Evolutionary conservation across 2,329 filamentous ascomycete genomes (phyloP).

Genomic region (Blumeria graminis): DNA sequence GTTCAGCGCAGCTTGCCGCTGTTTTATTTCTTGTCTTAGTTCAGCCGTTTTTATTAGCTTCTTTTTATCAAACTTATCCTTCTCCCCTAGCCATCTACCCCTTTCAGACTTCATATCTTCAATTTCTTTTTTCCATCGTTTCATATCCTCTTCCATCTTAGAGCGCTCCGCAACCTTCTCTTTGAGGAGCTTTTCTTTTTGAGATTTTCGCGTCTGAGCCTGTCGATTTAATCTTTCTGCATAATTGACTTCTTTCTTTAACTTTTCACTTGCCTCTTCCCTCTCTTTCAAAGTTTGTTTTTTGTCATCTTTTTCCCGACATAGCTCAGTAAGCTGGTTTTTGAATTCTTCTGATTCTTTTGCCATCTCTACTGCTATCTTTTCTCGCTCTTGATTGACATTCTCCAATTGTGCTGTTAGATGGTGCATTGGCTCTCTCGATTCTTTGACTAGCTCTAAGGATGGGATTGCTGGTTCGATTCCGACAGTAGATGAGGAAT

Average conservation of each 20-base stretch:
- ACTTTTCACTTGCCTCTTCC: constrained; percentile 66
- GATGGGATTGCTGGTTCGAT: constrained; percentile 7
- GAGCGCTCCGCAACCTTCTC: constrained; percentile 44
- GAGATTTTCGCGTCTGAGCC: constrained; percentile 52
- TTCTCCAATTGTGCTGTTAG: constrained; percentile 61
- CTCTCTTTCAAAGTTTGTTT: constrained; percentile 63
- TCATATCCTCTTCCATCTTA: constrained; percentile 45
- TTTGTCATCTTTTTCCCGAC: constrained; percentile 57
- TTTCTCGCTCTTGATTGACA: constrained; percentile 64
- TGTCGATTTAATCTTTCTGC: constrained; percentile 63
- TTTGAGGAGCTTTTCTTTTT: constrained; percentile 48
- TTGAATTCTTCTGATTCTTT: constrained; percentile 51
- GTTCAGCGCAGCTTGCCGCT: constrained; percentile 31
- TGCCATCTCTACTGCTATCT: constrained; percentile 42
- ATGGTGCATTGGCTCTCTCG: constrained; percentile 45
- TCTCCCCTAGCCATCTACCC: constrained; percentile 29
- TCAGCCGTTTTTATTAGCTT: constrained; percentile 26
- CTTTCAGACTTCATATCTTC: constrained; percentile 32
- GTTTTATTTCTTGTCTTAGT: constrained; percentile 29
- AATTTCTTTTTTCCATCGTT: constrained; percentile 41
- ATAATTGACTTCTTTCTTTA: constrained; percentile 57
- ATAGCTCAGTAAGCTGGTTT: constrained; percentile 39
- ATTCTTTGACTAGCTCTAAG: constrained; percentile 6
- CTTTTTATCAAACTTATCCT: constrained; percentile 24
- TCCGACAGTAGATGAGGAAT: constrained; percentile 41